Evolutionary conservation across 345 rosid species (phyloP), one percentile per base, ranked within the genome.

Genomic region (Bruguiera parviflora): DNA sequence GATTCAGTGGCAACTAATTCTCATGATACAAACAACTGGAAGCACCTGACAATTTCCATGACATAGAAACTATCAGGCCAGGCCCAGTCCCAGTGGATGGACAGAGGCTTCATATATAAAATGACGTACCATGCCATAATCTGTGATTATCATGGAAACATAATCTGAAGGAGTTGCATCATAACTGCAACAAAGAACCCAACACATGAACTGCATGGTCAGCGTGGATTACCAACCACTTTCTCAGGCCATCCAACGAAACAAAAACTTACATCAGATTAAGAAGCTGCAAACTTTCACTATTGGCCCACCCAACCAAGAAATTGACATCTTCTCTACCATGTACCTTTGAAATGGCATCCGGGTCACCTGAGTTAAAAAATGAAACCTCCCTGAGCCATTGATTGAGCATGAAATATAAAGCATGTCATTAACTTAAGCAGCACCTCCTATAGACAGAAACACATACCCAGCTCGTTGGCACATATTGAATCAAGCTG

Each of bases 141-240:
- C 98, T 24, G 98, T 90, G 64, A 92, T 82, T 73, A 92, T 86
- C 91, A 92, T 86, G 25, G 98, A 92, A 64, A 92, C 82, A 69
- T 90, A 92, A 69, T 90, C 96, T 60, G 96, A 85, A 25, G 99
- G 99, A 16, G 95, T 95, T 61, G 90, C 93, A 79, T 95, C 99
- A 28, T 88, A 95, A 75, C 99, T 95, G 84, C 49, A 79, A 79
- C 74, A 39, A 24, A 66, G 39, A 21, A 43, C 37, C 66, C 21
- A 68, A 73, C 46, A 57, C 15, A 53, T 53, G 47, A 33, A 28
- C 46, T 28, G 58, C 31, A 70, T 5, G 1, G 62, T 68, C 72
- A 77, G 71, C 69, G 69, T 21, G 59, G 69, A 32, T 72, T 58
- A 60, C 68, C 31, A 63, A 74, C 47, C 72, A 60, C 31, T 22